Base-by-base conservation (phyloP, 2,329 filamentous ascomycete genomes). In the Pestalotiopsis sp. region DNA sequence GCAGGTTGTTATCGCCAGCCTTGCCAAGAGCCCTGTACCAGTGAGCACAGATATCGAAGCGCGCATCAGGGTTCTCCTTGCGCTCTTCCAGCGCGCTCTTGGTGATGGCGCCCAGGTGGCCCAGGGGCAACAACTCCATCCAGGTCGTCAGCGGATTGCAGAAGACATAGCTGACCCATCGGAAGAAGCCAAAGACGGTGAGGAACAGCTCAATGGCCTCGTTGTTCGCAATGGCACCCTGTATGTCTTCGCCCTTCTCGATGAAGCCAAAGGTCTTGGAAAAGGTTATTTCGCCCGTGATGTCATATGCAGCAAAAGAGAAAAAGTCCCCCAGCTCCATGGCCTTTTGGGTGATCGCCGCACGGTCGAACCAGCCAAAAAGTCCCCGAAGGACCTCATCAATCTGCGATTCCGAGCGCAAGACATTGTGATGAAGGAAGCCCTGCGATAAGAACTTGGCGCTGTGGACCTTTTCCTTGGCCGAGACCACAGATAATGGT, bases 201-300 rank as follows among this genome's bases (percentile, higher is more conserved):
- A 78, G 75, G 61, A 78, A 77, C 38, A 68, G 41, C 45, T 72
- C 69, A 14, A 78, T 60, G 13, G 71, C 73, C 52, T 69, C 69
- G 5, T 73, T 73, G 52, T 70, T 73, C 2, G 70, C 70, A 49
- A 78, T 74, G 12, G 73, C 67, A 25, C 72, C 71, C 27, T 74
- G 69, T 2, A 78, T 71, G 64, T 78, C 76, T n/a, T 59, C 68
- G 6, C 70, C 76, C 17, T 77, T 70, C 49, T 76, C 72, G 5
- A 75, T 66, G 57, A 74, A 77, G 60, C 76, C 76, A 58, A 74
- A 72, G 2, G 70, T 70, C 20, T 73, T 70, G 56, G 74, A 73
- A 68, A 78, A 78, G n/a, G 72, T 75, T 14, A 73, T 68, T 38
- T 75, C 71, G 11, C 73, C 72, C 38, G 73, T 71, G n/a, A 77